Evolutionary conservation across 2,329 filamentous ascomycete genomes (phyloP), one percentile per base, ranked within the genome.

Genomic region (Seiridium unicorne): DNA sequence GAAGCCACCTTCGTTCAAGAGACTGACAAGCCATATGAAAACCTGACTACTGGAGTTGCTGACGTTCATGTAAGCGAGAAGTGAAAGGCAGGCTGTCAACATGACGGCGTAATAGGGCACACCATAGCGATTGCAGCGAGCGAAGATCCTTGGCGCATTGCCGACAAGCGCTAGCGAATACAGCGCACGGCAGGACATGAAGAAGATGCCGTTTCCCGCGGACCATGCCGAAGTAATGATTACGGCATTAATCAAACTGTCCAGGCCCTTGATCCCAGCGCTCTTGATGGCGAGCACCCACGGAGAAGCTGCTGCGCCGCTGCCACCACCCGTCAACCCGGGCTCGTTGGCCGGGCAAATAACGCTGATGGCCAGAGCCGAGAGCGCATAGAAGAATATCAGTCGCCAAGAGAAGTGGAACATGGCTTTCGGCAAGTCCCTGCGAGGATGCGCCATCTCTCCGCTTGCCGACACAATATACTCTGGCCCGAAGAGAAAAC

Each of bases 31-130:
- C 83, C 82, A 85, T 65, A 81, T 82, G 69, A 85, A 85, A 5
- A 90, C 88, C 38, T 84, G 80, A 1, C 84, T 78, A 0, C 84
- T 81, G 51, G 76, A 72, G 65, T 82, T 82, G 34, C 80, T 85
- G 53, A 89, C 79, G 66, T 88, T 86, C 62, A 89, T 72, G 69
- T 90, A 91, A 11, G 82, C 81, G 31, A 91, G 75, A 13, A 88
- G 79, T 6, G 84, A 80, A 60, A 91, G 82, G 2, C 79, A 65
- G 60, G 87, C 78, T 0, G 84, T 83, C 32, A 84, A 70, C n/a
- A 62, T 60, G 36, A 68, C 64, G n/a, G 64, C 64, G 31, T 58
- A 64, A 40, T 67, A 63, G 0, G 78, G 79, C 1, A 81, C 75
- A 47, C 79, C 79, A 18, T 70, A 69, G 61, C 77, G 77, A 44